Conservation (phyloP, 2,329 filamentous ascomycete genomes). For the Monilinia fructigena region DNA sequence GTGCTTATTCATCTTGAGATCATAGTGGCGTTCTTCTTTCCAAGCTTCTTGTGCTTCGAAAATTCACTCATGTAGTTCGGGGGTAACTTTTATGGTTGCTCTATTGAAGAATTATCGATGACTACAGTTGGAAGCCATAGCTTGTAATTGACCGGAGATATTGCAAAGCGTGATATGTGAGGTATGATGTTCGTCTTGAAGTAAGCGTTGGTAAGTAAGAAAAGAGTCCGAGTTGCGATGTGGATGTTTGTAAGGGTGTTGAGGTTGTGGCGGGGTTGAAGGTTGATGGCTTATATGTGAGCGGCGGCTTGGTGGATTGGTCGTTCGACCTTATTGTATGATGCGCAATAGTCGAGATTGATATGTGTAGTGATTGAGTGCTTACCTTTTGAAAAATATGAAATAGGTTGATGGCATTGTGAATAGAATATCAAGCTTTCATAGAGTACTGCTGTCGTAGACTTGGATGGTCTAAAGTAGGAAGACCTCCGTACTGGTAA, state of each 20-base stretch:
- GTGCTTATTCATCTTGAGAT: constrained; percentile 65
- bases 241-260: constrained; percentile 33
- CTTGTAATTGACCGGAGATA: constrained; percentile 1
- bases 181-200: background rate
- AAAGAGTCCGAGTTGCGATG: background rate
- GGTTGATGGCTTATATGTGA: no score
- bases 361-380: no score
- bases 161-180: background rate
- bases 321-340: no score
- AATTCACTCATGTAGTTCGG: constrained; percentile 80
- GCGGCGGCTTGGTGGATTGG: no score
- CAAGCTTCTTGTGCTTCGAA: constrained; percentile 77
- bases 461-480: no score
- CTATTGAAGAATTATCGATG: constrained; percentile 77
- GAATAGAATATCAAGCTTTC: no score
- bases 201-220: background rate
- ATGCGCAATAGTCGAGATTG: no score
- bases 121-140: constrained; percentile 84
- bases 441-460: no score
- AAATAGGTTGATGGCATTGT: no score
- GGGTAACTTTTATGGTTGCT: constrained; percentile 78
- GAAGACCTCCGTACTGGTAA: no score
- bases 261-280: no score
- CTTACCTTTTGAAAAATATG: no score
- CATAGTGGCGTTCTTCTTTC: constrained; percentile 60